Percentiles rank a stretch among this genome's conserved stretches.
phyloP scores from a whole-genome alignment of 1,284 basidiomycete species.

The Cerioporus squamosus region DNA sequence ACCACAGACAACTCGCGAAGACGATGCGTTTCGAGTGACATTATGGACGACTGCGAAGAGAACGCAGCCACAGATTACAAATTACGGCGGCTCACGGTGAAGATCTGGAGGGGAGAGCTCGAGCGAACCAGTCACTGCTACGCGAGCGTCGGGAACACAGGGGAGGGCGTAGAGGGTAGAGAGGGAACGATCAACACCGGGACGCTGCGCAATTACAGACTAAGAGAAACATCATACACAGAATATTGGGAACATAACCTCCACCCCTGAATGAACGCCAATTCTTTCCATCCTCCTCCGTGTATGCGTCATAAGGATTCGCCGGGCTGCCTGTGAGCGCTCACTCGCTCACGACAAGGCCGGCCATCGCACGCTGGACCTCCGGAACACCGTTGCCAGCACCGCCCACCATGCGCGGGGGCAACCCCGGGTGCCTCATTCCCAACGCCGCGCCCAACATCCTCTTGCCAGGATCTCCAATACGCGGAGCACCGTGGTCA shows the following conservation, averaged over 20 bases:
- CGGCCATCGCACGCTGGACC: conserved; percentile 57
- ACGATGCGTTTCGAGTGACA: not conserved
- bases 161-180: conserved; percentile 2
- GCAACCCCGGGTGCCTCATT: conserved; percentile 74
- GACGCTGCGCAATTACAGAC: conserved; percentile 25
- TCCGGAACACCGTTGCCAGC: conserved; percentile 65
- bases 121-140: conserved; percentile 11
- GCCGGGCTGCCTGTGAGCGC: conserved; percentile 30
- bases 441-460: conserved; percentile 85
- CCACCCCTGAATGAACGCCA: conserved; percentile 25
- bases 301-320: conserved; percentile 5
- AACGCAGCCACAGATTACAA: conserved; percentile 4
- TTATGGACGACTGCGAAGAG: not conserved
- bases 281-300: conserved; percentile 11
- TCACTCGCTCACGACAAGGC: conserved; percentile 74
- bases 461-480: conserved; percentile 82
- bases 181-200: conserved; percentile 28
- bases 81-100: conserved; percentile 11
- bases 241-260: conserved; percentile 27
- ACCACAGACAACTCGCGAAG: too few relatives aligned
- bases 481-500: conserved; percentile 51
- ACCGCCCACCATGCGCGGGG: conserved; percentile 58
- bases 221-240: conserved; percentile 26
- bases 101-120: not conserved
- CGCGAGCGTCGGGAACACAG: conserved; percentile 6